Evolutionary conservation across 164 flowering plant genomes (phyloP), one percentile per base, ranked within the genome.

Genomic region (Annona cherimola): DNA sequence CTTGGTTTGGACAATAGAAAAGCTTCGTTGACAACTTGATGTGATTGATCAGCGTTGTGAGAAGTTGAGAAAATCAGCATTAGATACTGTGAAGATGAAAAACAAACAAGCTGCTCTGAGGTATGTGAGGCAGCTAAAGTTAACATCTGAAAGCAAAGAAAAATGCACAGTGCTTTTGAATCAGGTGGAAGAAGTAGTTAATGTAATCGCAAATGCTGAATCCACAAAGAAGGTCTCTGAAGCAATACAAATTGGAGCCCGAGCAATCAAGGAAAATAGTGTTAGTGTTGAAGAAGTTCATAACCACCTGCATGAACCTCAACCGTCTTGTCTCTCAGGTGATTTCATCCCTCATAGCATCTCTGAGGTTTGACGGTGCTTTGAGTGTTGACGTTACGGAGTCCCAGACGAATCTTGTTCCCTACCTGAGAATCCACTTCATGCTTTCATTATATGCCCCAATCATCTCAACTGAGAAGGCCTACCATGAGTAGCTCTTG

Each of bases 181-280:
- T 75, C 76, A 90, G 75, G 94, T 94, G 76, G 97, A 91, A 78
- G 96, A 88, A 80, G 93, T 91, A 67, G 83, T 91, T 44, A 76
- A 73, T 76, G 75, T 79, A 72, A 85, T 94, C 73, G 78, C 83
- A 43, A 79, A 87, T 86, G 94, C 93, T 66, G 97, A 94, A 80
- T 87, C 97, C 40, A 88, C 90, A 6, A 89, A 88, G 73, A 85
- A 86, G 98, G 94, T 92, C 39, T 76, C 90, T 67, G 97, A 94
- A 82, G 97, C 95, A 68, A 85, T 94, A 66, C 82, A 84, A 77
- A 82, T 87, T 72, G 93, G 97, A 71, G 84, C 91, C 54, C 86
- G 71, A 65, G 95, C 91, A 64, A 87, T 94, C 19, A 87, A 87
- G 81, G 92, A 88, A 75, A 84, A 85, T 67, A 80, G 68, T 68